Evolutionary conservation across 2,329 filamentous ascomycete genomes (phyloP).

Genomic region (Chaetomiaceae sp.): DNA sequence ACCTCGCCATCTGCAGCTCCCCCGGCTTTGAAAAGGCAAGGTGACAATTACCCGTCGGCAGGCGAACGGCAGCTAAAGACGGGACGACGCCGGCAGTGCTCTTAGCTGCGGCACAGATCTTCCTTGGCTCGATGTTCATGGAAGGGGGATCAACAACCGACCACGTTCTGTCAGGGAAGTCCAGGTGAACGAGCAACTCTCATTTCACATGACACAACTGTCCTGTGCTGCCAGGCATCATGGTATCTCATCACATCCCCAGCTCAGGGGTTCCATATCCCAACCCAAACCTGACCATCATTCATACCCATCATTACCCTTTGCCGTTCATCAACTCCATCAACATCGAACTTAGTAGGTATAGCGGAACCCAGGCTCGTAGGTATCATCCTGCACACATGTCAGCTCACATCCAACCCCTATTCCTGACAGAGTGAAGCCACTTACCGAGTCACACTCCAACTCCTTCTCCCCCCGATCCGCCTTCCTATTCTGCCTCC

Average conservation of each 20-base stretch:
- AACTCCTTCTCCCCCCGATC: slow-evolving; percentile 51
- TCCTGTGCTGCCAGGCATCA: not conserved
- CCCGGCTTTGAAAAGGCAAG: no score
- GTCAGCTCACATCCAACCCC: not conserved
- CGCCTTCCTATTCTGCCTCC: slow-evolving; percentile 44
- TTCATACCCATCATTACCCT: not conserved
- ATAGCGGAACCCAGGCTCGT: slow-evolving; percentile 39
- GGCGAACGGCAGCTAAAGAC: no score
- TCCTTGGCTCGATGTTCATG: no score
- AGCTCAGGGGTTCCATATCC: not conserved
- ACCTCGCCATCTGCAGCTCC: no score
- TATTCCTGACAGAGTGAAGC: not conserved
- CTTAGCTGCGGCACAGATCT: no score
- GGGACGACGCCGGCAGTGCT: no score
- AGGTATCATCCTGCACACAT: slow-evolving; percentile 31
- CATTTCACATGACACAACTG: not conserved
- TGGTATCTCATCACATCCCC: not conserved
- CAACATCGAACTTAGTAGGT: slow-evolving; percentile 30
- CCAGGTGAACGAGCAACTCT: no score
- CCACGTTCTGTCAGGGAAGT: no score
- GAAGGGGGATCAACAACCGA: no score
- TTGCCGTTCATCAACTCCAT: not conserved
- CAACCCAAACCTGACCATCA: not conserved
- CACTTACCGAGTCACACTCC: slow-evolving; percentile 47
- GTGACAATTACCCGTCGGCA: no score